Conservation (phyloP, 305 asterid species). For the Plantago lanceolata region DNA sequence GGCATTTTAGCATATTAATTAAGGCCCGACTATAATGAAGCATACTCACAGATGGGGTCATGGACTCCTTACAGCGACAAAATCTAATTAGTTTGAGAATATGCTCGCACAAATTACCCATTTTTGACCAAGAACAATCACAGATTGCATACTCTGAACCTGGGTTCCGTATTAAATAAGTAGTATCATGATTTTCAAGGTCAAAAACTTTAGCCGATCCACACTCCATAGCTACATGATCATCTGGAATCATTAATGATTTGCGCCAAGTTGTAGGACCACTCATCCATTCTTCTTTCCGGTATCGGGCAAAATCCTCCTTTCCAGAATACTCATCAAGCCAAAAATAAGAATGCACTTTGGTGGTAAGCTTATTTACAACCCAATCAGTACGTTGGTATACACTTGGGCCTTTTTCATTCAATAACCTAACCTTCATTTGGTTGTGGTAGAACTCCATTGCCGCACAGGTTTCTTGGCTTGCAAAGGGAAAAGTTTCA, state of each 20-base stretch:
- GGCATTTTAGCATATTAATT: constrained; percentile 53
- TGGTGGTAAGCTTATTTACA: constrained; percentile 70
- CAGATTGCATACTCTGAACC: constrained; percentile 85
- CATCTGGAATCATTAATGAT: constrained; percentile 61
- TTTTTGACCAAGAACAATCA: constrained; percentile 68
- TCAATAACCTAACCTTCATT: constrained; percentile 64
- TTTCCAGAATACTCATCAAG: constrained; percentile 79
- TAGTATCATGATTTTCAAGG: constrained; percentile 33
- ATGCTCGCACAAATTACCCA: constrained; percentile 86
- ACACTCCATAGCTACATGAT: constrained; percentile 54
- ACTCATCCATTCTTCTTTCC: constrained; percentile 83
- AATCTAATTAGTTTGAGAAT: constrained; percentile 53
- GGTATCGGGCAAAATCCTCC: constrained; percentile 74
- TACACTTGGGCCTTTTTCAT: constrained; percentile 51
- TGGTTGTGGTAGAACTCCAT: constrained; percentile 84
- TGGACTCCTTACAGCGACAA: constrained; percentile 51
- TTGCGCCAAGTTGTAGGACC: constrained; percentile 83
- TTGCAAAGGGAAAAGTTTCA: constrained; percentile 67
- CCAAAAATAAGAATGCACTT: constrained; percentile 91
- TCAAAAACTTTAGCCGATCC: constrained; percentile 51
- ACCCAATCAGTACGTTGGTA: constrained; percentile 85
- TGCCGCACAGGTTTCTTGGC: constrained; percentile 80
- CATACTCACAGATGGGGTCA: constrained; percentile 60
- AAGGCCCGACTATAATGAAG: constrained; percentile 65
- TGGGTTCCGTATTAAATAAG: constrained; percentile 55